These are phyloP conservation scores for Phanerodontia chrysosporium DNA, from an alignment of 768 basidiomycete species.

Conservation along the genomic window DNA sequence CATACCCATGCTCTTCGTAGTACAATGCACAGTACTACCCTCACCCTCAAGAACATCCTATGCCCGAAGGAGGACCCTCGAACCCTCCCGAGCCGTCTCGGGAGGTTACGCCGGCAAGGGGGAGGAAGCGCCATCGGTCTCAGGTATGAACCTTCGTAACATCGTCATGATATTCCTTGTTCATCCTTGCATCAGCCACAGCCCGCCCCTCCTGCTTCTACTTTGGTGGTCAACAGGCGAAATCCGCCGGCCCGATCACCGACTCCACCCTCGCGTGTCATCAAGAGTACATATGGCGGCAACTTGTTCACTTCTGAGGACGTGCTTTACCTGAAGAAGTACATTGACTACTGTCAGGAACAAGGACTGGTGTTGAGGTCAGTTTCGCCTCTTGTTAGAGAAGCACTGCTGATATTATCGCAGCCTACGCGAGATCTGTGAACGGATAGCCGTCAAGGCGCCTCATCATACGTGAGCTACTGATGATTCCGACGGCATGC, in stretches of 20 bases:
- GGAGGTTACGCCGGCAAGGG: constrained; percentile 46
- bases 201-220: constrained; percentile 63
- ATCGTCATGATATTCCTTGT: constrained; percentile 27
- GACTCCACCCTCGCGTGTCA: constrained; percentile 75
- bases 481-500: not conserved
- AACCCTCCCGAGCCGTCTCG: constrained; percentile 32
- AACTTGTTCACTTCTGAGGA: constrained; percentile 86
- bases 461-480: constrained; percentile 79
- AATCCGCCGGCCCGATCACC: constrained; percentile 73
- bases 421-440: constrained; percentile 80
- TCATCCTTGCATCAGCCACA: constrained; percentile 24
- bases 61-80: constrained; percentile 44
- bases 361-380: constrained; percentile 81
- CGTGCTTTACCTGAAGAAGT: constrained; percentile 77
- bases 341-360: constrained; percentile 88
- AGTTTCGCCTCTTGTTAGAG: not conserved
- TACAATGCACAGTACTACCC: constrained; percentile 10
- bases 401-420: not conserved
- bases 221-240: constrained; percentile 62
- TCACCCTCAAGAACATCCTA: constrained; percentile 9
- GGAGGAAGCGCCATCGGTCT: constrained; percentile 64
- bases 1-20: not conserved
- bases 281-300: constrained; percentile 88
- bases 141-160: constrained; percentile 33
- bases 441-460: constrained; percentile 82